These are phyloP conservation scores for Oryza brachyantha DNA, from an alignment of 176 grass and related monocot genomes.

Conservation along the genomic window DNA sequence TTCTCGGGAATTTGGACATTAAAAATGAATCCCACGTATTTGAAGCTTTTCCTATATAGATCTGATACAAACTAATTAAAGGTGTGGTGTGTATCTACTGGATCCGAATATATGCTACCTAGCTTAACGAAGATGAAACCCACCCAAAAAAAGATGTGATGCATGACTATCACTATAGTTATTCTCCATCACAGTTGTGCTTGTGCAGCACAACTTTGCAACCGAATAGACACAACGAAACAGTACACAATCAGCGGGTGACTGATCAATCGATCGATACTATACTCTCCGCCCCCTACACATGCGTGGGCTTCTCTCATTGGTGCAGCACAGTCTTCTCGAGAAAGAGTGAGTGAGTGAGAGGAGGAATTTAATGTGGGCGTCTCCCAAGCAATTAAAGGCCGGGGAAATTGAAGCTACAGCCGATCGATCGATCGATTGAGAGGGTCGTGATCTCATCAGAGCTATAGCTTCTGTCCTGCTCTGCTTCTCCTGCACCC, in stretches of 20 bases:
- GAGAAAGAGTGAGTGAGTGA: neutral
- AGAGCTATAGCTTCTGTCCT: conserved; percentile 31
- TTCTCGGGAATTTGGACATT: too few species aligned
- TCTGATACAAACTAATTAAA: neutral
- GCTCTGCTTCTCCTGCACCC: conserved; percentile 11
- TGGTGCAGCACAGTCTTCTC: conserved; percentile 5
- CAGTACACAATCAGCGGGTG: conserved; percentile 36
- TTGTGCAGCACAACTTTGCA: conserved; percentile 4
- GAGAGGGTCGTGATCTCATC: conserved; percentile 29
- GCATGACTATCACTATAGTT: neutral
- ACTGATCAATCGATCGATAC: neutral
- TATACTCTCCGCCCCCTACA: too few species aligned
- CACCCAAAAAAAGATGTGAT: conserved; percentile 3
- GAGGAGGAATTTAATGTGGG: conserved; percentile 28
- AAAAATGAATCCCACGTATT: too few species aligned
- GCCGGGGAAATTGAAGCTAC: conserved; percentile 8
- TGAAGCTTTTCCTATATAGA: too few species aligned
- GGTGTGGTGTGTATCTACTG: neutral
- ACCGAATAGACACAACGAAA: conserved; percentile 12
- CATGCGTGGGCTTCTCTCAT: conserved; percentile 8
- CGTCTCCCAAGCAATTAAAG: conserved; percentile 33
- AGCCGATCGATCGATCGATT: neutral
- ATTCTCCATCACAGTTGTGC: conserved; percentile 13
- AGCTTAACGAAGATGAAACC: conserved; percentile 7
- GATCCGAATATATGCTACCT: neutral